Evolutionary conservation across 2,329 filamentous ascomycete genomes (phyloP), one percentile per base, ranked within the genome.

Genomic region (Colletotrichum tamarilloi): DNA sequence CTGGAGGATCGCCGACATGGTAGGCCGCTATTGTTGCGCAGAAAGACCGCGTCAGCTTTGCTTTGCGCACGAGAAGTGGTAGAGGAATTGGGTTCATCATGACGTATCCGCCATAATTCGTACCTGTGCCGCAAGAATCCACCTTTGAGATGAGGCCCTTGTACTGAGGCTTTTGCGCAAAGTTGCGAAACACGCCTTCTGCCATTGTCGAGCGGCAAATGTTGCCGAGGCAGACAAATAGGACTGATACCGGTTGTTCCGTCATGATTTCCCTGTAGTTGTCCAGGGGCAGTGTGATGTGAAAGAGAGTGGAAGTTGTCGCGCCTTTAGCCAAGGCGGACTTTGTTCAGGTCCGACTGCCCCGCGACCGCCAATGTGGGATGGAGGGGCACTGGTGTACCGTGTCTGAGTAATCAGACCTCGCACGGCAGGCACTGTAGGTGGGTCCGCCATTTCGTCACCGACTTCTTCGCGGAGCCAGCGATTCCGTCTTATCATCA

Each of bases 151-250:
- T 91, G 73, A 87, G 84, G 59, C 83, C 86, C 77, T 88, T 86
- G 78, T 91, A 91, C 28, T 89, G 86, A 59, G 89, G 84, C 77
- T 92, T 89, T 76, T 89, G 87, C 53, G 89, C 88, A 53, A 97
- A 85, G 73, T 92, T 90, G 72, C 91, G 91, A 85, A 99, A 98
- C 76, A 98, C 94, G 62, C 94, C 97, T 86, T 98, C 96, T 58
- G 95, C 95, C 97, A 99, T 98, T 38, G 97, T 94, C 8, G 95
- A 98, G 74, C 90, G 88, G 81, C 95, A 99, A 80, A 98, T 98
- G 84, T 99, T 99, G 82, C 97, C 97, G 42, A 98, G 89, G 84
- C 97, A 99, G 77, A 98, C 96, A 81, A 98, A 98, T 65, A 98
- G 90, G 49, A 98, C 93, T 2, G 92, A 95, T 67, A 94, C 76